A percentile compares a stretch with the other conserved stretches of the same genome.
These are phyloP conservation scores for Madurella mycetomatis DNA, from an alignment of 2,329 filamentous ascomycete genomes.

Conservation along the genomic window DNA sequence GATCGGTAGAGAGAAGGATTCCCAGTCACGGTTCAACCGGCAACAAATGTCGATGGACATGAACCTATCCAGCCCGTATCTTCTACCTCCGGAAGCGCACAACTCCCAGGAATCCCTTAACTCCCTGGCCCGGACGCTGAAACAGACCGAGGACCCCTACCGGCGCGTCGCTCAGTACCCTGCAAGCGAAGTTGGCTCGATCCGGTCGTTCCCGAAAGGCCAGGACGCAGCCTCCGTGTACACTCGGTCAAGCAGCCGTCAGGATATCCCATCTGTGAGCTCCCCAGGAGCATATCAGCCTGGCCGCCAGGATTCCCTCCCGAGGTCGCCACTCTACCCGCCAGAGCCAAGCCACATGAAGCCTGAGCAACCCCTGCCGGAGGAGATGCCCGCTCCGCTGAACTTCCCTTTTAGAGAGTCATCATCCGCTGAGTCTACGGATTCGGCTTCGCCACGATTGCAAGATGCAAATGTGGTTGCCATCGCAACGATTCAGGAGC, in stretches of 20 bases:
- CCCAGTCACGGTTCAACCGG: slow-evolving; percentile 40
- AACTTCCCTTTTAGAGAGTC: slow-evolving; percentile 11
- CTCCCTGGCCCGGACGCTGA: slow-evolving; percentile 73
- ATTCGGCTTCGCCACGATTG: slow-evolving; percentile 21
- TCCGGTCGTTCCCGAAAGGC: slow-evolving; percentile 46
- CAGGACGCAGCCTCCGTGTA: slow-evolving; percentile 44
- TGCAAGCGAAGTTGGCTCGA: slow-evolving; percentile 51
- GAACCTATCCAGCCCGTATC: slow-evolving; percentile 77
- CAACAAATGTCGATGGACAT: slow-evolving; percentile 65
- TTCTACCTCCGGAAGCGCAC: slow-evolving; percentile 80
- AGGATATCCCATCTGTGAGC: slow-evolving; percentile 27
- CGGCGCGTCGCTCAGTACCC: slow-evolving; percentile 57
- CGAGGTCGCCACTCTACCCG: slow-evolving; percentile 36
- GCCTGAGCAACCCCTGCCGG: slow-evolving; percentile 9
- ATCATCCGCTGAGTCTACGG: slow-evolving; percentile 5
- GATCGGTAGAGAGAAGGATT: slow-evolving; percentile 53
- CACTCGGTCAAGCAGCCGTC: slow-evolving; percentile 37
- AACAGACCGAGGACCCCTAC: slow-evolving; percentile 79
- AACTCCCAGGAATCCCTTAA: slow-evolving; percentile 81
- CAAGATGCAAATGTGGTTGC: slow-evolving; percentile 11
- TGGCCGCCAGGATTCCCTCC: slow-evolving; percentile 43
- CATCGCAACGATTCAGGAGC: slow-evolving; percentile 19
- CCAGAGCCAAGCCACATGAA: slow-evolving; percentile 28
- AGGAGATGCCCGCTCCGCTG: background rate
- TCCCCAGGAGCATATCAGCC: slow-evolving; percentile 32